Conservation (phyloP, 2,329 filamentous ascomycete species). For the Colletotrichum navitas region DNA sequence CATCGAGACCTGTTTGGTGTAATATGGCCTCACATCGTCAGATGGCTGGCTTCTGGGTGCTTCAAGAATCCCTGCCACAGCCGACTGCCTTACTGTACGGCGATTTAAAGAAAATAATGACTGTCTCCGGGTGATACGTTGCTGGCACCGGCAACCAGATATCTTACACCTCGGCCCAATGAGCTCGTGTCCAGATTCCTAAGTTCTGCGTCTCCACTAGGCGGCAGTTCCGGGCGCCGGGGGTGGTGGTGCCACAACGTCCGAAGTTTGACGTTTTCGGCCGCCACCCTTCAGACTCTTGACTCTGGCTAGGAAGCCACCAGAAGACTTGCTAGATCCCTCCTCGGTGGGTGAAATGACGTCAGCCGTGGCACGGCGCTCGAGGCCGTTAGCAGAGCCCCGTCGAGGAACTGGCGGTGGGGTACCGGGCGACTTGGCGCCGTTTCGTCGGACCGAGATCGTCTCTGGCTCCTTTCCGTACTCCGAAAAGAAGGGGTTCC, state of each 20-base stretch:
- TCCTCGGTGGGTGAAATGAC: conserved; percentile 56
- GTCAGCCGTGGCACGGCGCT: conserved; percentile 75
- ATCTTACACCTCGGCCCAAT: neutral
- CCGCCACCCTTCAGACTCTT: conserved; percentile 85
- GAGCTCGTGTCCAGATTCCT: conserved; percentile 21
- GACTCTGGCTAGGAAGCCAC: conserved; percentile 81
- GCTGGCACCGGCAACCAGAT: neutral
- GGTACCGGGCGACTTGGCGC: conserved; percentile 65
- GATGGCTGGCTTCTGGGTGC: neutral
- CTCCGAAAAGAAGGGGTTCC: conserved; percentile 88
- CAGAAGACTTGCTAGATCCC: conserved; percentile 56
- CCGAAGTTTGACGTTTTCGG: conserved; percentile 54
- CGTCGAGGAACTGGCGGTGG: conserved; percentile 63
- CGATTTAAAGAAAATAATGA: neutral
- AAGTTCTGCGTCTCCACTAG: conserved; percentile 48
- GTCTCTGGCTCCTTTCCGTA: conserved; percentile 71
- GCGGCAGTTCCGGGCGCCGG: conserved; percentile 55
- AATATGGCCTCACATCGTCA: neutral
- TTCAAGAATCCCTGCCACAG: neutral
- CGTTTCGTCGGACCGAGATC: conserved; percentile 59
- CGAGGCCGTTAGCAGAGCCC: conserved; percentile 59
- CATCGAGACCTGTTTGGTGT: conserved; percentile 1
- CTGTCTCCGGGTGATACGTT: neutral
- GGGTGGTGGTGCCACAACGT: conserved; percentile 40
- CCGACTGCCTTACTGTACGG: neutral